Conservation (phyloP, 2,329 filamentous ascomycete species). For the Alternaria consortialis region DNA sequence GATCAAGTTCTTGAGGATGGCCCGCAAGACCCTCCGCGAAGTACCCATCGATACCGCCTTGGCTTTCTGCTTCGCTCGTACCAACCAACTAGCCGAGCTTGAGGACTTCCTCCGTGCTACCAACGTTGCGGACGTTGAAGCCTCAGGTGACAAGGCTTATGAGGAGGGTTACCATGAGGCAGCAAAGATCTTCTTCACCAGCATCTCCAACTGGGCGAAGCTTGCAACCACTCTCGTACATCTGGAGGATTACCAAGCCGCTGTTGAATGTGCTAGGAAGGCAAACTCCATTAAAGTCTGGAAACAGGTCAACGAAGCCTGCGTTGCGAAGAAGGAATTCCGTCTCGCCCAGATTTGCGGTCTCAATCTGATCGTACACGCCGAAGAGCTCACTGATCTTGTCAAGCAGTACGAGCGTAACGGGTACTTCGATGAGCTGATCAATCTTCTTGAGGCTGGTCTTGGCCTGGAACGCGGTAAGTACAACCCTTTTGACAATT, state of each 20-base stretch:
- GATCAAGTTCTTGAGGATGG: constrained; percentile 96
- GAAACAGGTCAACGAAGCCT: constrained; percentile 98
- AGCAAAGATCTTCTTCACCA: constrained; percentile 98
- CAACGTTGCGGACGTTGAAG: constrained; percentile 95
- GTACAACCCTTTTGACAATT: not conserved
- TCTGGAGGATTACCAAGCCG: constrained; percentile 94
- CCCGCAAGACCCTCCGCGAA: constrained; percentile 94
- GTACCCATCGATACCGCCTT: constrained; percentile 91
- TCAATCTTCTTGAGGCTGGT: constrained; percentile 90
- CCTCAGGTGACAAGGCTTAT: constrained; percentile 97
- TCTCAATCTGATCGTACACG: constrained; percentile 96
- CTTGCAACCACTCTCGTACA: constrained; percentile 97
- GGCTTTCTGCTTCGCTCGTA: constrained; percentile 90
- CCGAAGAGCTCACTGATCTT: constrained; percentile 90
- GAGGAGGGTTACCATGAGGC: constrained; percentile 93
- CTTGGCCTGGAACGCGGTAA: constrained; percentile 81
- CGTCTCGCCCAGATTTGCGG: constrained; percentile 98
- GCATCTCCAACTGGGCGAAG: constrained; percentile 99
- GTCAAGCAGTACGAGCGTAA: constrained; percentile 97
- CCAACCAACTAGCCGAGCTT: constrained; percentile 89
- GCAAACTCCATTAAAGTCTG: constrained; percentile 99
- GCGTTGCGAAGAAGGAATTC: constrained; percentile 98
- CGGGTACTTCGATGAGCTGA: constrained; percentile 98
- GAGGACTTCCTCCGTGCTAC: constrained; percentile 94
- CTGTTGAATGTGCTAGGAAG: constrained; percentile 96